These are phyloP conservation scores for Fusarium robinianum DNA, from an alignment of 2,329 filamentous ascomycete species.

Conservation along the genomic window DNA sequence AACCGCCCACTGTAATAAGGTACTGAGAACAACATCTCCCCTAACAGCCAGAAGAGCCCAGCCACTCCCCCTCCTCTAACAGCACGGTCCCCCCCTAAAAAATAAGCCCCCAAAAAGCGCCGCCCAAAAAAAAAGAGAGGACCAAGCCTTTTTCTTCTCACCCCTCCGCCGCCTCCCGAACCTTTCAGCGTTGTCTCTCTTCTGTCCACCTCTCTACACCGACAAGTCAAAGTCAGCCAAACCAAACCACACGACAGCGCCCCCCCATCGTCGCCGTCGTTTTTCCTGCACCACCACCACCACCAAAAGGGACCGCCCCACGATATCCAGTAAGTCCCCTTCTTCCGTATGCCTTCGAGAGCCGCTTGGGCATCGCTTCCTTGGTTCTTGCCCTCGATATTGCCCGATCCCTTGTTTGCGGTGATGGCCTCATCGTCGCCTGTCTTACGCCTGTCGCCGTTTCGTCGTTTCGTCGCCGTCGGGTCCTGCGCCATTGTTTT, in stretches of 20 bases:
- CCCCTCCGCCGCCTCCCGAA: constrained; percentile 31
- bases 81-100: neutral
- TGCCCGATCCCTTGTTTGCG: constrained; percentile 3
- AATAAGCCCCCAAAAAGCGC: neutral
- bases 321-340: constrained; percentile 36
- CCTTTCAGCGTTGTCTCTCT: constrained; percentile 23
- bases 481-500: constrained; percentile 18
- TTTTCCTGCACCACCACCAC: constrained; percentile 39
- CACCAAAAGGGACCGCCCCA: constrained; percentile 38
- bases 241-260: constrained; percentile 34
- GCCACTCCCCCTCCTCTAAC: constrained; percentile 15
- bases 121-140: neutral
- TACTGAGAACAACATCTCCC: constrained; percentile 3
- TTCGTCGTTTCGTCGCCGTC: constrained; percentile 8
- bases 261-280: constrained; percentile 35
- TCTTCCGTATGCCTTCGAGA: constrained; percentile 16
- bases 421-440: constrained; percentile 31
- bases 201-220: constrained; percentile 38
- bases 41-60: constrained; percentile 28
- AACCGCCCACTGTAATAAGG: neutral
- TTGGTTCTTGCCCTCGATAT: constrained; percentile 16
- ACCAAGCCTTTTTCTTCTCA: constrained; percentile 18
- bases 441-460: constrained; percentile 22
- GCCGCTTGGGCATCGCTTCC: constrained; percentile 7
- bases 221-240: constrained; percentile 35